A percentile compares a stretch with the other conserved stretches of the same genome.
phyloP scores from a whole-genome alignment of 2,329 filamentous ascomycete species.

The Sporothrix phasma region DNA sequence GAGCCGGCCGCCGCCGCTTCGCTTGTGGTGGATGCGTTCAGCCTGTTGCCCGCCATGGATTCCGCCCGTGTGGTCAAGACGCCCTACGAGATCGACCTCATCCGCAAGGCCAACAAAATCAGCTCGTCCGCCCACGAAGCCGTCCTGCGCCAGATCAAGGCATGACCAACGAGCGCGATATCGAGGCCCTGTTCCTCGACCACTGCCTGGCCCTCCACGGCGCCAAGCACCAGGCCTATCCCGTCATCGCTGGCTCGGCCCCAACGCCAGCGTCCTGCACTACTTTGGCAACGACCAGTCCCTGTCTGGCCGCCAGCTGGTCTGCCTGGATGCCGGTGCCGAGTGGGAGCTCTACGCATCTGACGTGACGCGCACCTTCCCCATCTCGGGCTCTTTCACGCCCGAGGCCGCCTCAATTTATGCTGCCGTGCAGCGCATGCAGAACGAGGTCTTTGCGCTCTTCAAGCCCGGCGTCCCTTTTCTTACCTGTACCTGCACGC shows the following conservation, averaged over 20 bases:
- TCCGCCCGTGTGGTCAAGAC: slow-evolving; percentile 73
- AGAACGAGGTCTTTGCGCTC: slow-evolving; percentile 58
- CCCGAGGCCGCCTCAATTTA: slow-evolving; percentile 64
- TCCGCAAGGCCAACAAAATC: slow-evolving; percentile 71
- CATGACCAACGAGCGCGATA: slow-evolving; percentile 68
- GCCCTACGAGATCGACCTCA: slow-evolving; percentile 72
- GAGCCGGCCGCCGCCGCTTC: neutral
- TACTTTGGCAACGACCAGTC: slow-evolving; percentile 72
- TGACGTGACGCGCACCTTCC: slow-evolving; percentile 83
- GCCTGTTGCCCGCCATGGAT: slow-evolving; percentile 64
- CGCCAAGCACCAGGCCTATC: slow-evolving; percentile 72
- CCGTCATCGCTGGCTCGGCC: slow-evolving; percentile 75
- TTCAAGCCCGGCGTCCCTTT: slow-evolving; percentile 62
- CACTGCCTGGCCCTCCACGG: slow-evolving; percentile 58
- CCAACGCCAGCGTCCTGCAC: slow-evolving; percentile 78
- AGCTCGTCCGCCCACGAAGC: slow-evolving; percentile 67
- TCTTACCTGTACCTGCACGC: slow-evolving; percentile 64
- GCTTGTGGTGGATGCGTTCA: slow-evolving; percentile 37
- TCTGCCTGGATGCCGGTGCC: slow-evolving; percentile 80
- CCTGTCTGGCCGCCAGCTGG: slow-evolving; percentile 57
- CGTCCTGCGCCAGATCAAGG: slow-evolving; percentile 54
- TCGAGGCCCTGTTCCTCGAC: slow-evolving; percentile 68
- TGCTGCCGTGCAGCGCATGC: slow-evolving; percentile 70
- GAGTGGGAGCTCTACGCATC: slow-evolving; percentile 81
- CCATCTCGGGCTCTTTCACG: slow-evolving; percentile 59